phyloP scores from a whole-genome alignment of 2,329 filamentous ascomycete genomes.

The Aaosphaeria pasadenensis region DNA sequence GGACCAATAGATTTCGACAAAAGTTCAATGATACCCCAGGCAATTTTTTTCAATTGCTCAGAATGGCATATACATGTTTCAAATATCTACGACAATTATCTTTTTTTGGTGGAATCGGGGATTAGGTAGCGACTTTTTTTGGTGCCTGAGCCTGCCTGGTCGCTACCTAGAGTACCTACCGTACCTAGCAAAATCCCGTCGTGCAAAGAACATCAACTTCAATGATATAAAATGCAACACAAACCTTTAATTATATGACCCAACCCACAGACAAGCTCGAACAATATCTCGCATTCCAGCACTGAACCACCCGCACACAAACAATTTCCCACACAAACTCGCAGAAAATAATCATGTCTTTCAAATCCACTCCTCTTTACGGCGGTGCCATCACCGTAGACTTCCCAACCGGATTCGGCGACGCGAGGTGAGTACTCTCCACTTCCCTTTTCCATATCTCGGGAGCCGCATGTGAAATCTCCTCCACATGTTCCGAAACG shows the following conservation, averaged over 20 bases:
- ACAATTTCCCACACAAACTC: neutral
- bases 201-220: constrained; percentile 14
- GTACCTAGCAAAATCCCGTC: neutral
- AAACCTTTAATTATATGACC: too few species aligned
- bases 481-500: neutral
- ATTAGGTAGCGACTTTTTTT: constrained; percentile 19
- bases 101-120: neutral
- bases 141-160: constrained; percentile 35
- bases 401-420: constrained; percentile 65
- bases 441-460: constrained; percentile 2
- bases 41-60: neutral
- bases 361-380: constrained; percentile 61
- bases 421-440: constrained; percentile 61
- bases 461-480: neutral
- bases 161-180: constrained; percentile 20
- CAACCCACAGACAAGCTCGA: neutral
- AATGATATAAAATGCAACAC: constrained; percentile 18
- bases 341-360: constrained; percentile 49
- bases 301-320: neutral
- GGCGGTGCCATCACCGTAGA: constrained; percentile 70
- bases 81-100: neutral
- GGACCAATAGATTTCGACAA: constrained; percentile 3
- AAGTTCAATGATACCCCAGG: constrained; percentile 32
- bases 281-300: constrained; percentile 1
- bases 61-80: constrained; percentile 1